Conservation (phyloP, 805 yeast species). For the Wilhelminamyces savonicus region DNA sequence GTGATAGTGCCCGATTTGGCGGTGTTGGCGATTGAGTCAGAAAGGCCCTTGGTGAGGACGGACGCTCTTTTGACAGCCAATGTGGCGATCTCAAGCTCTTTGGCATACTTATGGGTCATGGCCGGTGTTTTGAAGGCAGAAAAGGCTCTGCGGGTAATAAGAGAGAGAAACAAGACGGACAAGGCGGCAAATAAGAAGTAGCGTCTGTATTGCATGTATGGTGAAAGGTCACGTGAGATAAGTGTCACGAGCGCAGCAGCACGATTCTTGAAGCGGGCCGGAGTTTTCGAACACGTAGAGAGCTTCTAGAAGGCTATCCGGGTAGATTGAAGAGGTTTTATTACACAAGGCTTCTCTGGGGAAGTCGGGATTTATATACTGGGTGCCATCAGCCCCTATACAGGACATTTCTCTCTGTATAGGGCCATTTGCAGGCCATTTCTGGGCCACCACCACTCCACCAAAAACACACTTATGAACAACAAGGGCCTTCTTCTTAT, state of each 20-base stretch:
- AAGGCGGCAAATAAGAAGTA: slow-evolving; percentile 2
- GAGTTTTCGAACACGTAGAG: too few relatives aligned
- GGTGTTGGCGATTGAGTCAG: slow-evolving; percentile 46
- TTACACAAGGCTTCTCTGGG: too few relatives aligned
- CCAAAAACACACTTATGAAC: not conserved
- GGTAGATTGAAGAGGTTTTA: too few relatives aligned
- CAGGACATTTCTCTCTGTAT: too few relatives aligned
- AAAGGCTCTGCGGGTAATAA: slow-evolving; percentile 1
- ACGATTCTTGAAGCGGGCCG: too few relatives aligned
- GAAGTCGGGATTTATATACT: too few relatives aligned
- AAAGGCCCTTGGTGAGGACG: slow-evolving; percentile 57
- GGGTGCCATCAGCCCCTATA: too few relatives aligned
- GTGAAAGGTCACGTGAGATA: slow-evolving; percentile 2
- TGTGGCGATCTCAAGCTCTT: slow-evolving; percentile 75
- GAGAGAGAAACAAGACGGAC: slow-evolving; percentile 1
- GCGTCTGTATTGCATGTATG: not conserved
- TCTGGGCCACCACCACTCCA: not conserved
- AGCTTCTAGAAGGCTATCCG: too few relatives aligned
- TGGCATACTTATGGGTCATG: slow-evolving; percentile 46
- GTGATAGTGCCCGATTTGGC: slow-evolving; percentile 54
- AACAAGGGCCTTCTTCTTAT: too few relatives aligned
- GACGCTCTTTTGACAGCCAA: slow-evolving; percentile 89
- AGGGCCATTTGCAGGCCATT: too few relatives aligned
- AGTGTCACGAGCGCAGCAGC: too few relatives aligned
- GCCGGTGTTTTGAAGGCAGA: too few relatives aligned